Conservation (phyloP, 768 basidiomycete genomes). For the Leccinum imitatum region DNA sequence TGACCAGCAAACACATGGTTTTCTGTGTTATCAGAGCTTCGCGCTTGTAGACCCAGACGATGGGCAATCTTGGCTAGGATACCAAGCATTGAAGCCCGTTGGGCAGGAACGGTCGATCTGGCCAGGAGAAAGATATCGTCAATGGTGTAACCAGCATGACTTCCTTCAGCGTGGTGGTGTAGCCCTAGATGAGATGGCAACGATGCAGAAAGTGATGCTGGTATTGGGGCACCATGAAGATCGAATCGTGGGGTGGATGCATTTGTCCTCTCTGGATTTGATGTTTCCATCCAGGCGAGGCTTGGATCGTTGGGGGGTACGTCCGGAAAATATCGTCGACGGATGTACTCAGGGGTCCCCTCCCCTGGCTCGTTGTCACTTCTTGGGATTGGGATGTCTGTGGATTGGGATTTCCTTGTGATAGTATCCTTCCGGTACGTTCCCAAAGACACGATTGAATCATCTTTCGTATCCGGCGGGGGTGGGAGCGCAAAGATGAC, state of each 20-base stretch:
- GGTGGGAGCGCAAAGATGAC: constrained; percentile 54
- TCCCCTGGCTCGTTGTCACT: constrained; percentile 47
- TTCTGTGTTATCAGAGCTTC: not conserved
- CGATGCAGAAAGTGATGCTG: constrained; percentile 46
- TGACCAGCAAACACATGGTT: constrained; percentile 28
- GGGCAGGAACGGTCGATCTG: constrained; percentile 79
- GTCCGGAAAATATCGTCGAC: constrained; percentile 77
- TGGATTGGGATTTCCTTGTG: constrained; percentile 2
- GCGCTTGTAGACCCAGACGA: constrained; percentile 25
- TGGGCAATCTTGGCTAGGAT: constrained; percentile 61
- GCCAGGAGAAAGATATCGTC: constrained; percentile 81
- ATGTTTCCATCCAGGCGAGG: constrained; percentile 71
- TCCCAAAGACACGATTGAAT: constrained; percentile 39
- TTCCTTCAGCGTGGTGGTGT: constrained; percentile 83
- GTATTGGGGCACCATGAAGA: constrained; percentile 69
- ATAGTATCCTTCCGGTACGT: constrained; percentile 31
- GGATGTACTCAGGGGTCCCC: constrained; percentile 82
- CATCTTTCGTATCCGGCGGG: constrained; percentile 28
- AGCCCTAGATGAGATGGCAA: constrained; percentile 85
- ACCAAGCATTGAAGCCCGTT: constrained; percentile 79
- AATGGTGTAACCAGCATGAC: constrained; percentile 83
- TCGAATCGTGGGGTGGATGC: constrained; percentile 62
- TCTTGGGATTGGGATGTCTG: not conserved
- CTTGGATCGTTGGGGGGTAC: constrained; percentile 67
- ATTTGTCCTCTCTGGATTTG: constrained; percentile 16